Percentiles rank a stretch among this genome's conserved stretches.
Conservation (phyloP, 2,329 filamentous ascomycete genomes). For the Neospermospora avenae region DNA sequence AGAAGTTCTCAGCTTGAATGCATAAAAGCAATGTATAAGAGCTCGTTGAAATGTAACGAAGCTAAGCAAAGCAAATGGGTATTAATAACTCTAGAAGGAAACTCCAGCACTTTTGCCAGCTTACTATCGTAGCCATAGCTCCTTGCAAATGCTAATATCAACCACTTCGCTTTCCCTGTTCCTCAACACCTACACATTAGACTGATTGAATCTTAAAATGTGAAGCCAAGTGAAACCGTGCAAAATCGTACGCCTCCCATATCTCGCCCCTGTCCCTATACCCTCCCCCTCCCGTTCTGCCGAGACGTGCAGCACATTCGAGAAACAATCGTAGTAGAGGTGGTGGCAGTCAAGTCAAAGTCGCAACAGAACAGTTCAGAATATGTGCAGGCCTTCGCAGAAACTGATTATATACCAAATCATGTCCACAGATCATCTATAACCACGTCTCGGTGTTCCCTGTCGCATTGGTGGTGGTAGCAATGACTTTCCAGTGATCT, state of each 20-base stretch:
- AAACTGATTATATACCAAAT: too few relatives aligned
- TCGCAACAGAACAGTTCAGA: too few relatives aligned
- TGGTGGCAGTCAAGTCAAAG: too few relatives aligned
- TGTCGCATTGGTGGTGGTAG: neutral
- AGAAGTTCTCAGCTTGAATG: neutral
- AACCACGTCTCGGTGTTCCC: too few relatives aligned
- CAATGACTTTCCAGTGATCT: conserved; percentile 21
- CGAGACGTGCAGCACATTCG: too few relatives aligned
- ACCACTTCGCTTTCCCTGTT: neutral
- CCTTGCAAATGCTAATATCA: conserved; percentile 3
- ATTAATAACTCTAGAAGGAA: conserved; percentile 15
- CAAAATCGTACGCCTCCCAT: neutral
- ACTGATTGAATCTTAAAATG: neutral
- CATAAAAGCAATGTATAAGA: neutral
- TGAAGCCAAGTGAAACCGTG: neutral
- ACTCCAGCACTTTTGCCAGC: neutral
- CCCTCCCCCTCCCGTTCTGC: neutral
- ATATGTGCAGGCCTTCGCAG: too few relatives aligned
- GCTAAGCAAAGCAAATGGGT: conserved; percentile 24
- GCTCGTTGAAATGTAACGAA: neutral
- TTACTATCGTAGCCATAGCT: neutral
- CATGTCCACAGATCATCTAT: too few relatives aligned
- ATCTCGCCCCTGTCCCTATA: neutral
- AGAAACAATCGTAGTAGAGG: too few relatives aligned
- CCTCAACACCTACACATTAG: neutral